Conservation (phyloP, 768 basidiomycete species). For the Mycena latifolia region DNA sequence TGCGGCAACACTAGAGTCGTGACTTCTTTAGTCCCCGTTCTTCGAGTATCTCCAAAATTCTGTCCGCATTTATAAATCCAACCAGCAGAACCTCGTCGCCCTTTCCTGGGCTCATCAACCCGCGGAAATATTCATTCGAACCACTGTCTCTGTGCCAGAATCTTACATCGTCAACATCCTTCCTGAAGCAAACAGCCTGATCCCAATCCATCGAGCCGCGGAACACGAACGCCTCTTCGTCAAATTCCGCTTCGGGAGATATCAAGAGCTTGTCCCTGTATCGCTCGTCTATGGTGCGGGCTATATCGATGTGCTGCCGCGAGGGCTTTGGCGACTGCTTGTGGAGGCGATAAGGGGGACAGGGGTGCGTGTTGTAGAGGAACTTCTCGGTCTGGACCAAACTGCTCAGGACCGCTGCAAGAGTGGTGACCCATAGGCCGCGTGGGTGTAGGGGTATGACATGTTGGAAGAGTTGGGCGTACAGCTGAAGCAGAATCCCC, state of each 20-base stretch:
- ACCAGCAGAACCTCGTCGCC: conserved; percentile 25
- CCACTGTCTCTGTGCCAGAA: conserved; percentile 18
- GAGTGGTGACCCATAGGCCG: conserved; percentile 28
- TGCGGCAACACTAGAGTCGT: background rate
- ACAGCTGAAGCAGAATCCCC: conserved; percentile 19
- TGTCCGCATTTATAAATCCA: conserved; percentile 18
- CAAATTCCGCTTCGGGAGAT: conserved; percentile 20
- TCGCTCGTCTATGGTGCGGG: conserved; percentile 3
- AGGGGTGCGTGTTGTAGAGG: conserved; percentile 12
- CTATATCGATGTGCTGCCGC: conserved; percentile 15
- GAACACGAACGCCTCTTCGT: conserved; percentile 22
- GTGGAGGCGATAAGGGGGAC: background rate
- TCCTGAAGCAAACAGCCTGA: conserved; percentile 11
- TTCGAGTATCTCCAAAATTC: conserved; percentile 1
- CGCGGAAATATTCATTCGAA: conserved; percentile 13
- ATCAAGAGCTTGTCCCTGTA: conserved; percentile 16
- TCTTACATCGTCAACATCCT: conserved; percentile 19
- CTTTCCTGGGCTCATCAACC: conserved; percentile 22
- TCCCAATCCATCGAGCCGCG: conserved; percentile 28
- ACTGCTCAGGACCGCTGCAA: conserved; percentile 27
- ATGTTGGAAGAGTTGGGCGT: conserved; percentile 18
- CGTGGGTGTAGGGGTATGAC: conserved; percentile 9
- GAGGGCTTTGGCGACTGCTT: background rate
- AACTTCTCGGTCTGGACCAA: conserved; percentile 13
- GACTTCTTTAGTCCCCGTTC: conserved; percentile 6